A percentile compares a stretch with the other conserved stretches of the same genome.
Conservation (phyloP, 352 stramenopile species). For the Pythium aristosporum region DNA sequence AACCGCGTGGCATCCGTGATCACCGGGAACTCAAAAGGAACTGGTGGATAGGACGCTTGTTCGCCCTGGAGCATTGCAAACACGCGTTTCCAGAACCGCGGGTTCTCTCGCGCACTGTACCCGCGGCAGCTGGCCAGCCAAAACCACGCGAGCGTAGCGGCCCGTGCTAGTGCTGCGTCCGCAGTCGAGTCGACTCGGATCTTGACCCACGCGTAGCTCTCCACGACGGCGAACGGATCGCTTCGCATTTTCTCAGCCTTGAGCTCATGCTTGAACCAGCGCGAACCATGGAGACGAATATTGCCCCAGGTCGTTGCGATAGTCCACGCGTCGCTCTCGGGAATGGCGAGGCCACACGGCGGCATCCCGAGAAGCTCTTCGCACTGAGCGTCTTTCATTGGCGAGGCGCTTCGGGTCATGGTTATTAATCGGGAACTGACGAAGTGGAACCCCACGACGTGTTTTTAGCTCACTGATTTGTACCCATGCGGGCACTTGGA, state of each 20-base stretch:
- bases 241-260: not conserved
- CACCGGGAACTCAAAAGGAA: not conserved
- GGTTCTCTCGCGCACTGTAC: constrained; percentile 10
- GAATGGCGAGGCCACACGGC: not conserved
- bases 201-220: constrained; percentile 16
- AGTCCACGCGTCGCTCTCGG: constrained; percentile 11
- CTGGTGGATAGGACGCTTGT: too few species aligned
- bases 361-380: not conserved
- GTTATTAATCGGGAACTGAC: too few species aligned
- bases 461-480: not conserved
- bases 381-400: not conserved
- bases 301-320: constrained; percentile 9
- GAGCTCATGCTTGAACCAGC: not conserved
- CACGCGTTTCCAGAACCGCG: constrained; percentile 18
- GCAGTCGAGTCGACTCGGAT: not conserved
- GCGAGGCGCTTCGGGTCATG: not conserved
- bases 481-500: not conserved
- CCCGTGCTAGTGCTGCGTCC: not conserved
- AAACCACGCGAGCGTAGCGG: constrained; percentile 8
- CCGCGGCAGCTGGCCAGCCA: constrained; percentile 9
- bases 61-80: constrained; percentile 4
- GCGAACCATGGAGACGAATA: not conserved
- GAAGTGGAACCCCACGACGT: too few species aligned
- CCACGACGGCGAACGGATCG: not conserved
- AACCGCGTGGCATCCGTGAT: constrained; percentile 10